Evolutionary conservation across 2,329 filamentous ascomycete genomes (phyloP), one percentile per base, ranked within the genome.

Genomic region (Stachybotrys chartarum): DNA sequence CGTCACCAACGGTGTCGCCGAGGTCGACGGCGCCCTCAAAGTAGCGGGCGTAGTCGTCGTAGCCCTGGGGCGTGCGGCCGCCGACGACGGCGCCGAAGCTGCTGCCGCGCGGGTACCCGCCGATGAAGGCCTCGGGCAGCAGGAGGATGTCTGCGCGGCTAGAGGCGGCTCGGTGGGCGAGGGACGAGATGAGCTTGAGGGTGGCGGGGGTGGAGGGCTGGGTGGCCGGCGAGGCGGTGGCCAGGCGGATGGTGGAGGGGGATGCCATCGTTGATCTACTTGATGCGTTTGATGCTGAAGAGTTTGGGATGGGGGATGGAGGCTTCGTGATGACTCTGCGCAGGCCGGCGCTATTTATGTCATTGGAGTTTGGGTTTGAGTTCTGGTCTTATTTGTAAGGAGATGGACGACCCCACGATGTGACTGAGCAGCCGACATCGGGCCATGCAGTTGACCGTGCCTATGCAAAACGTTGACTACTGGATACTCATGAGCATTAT

Each of bases 111-210:
- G 93, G 93, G 68, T 97, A 97, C 1, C 92, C 93, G 50, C 93
- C 93, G 1, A 97, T 80, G 67, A 91, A 96, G 24, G 92, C 92
- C 75, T 97, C 92, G 0, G 93, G 93, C 58, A 97, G 92, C 53
- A 97, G 83, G 31, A 97, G 78, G 52, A 97, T 78, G 68, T 94
- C 78, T 45, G 82, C 73, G 3, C 66, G 62, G 55, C 73, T 66
- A 1, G 68, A 63, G 4, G 85, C 81, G n/a, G 91, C 91, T 42
- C 78, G 73, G 30, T 73, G 73, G 39, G 88, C 85, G 14, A 88
- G 83, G 11, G 69, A 62, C 64, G 85, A 78, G 52, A 96, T 81
- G 42, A 86, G 81, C 7, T 72, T 65, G 55, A 96, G 80, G 1
- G 91, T 95, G 39, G 80, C 74, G 30, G 73, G 52, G 1, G 76